phyloP scores from a whole-genome alignment of 768 basidiomycete species.

The Russula olivacea region DNA sequence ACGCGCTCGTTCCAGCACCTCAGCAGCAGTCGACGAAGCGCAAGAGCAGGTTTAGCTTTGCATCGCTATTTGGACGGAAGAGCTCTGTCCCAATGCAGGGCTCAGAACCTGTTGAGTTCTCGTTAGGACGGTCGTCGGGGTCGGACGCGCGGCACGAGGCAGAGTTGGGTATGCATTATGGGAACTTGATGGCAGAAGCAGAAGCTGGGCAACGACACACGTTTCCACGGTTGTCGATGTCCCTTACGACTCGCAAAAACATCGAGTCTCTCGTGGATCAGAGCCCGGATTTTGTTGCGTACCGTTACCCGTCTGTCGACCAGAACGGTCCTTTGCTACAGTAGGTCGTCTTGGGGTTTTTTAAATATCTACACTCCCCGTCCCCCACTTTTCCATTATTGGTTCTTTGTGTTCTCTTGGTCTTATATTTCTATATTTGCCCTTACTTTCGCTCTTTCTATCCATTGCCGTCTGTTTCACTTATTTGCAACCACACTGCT shows the following conservation, averaged over 20 bases:
- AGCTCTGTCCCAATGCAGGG: conserved; percentile 27
- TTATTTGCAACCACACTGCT: conserved; percentile 11
- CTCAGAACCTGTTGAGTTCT: conserved; percentile 23
- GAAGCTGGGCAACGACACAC: conserved; percentile 33
- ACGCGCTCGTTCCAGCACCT: conserved; percentile 41
- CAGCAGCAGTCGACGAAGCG: conserved; percentile 42
- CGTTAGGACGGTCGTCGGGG: conserved; percentile 30
- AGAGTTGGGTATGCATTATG: conserved; percentile 43
- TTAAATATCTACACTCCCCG: background rate
- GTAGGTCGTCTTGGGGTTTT: conserved; percentile 26
- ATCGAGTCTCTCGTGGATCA: conserved; percentile 80
- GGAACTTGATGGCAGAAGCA: conserved; percentile 47
- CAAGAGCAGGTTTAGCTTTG: conserved; percentile 67
- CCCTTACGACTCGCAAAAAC: conserved; percentile 55
- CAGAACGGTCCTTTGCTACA: conserved; percentile 60
- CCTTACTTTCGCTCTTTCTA: background rate
- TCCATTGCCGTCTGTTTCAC: background rate
- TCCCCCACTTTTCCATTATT: conserved; percentile 12
- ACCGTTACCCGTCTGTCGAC: conserved; percentile 78
- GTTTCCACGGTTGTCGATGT: conserved; percentile 48
- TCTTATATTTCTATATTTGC: background rate
- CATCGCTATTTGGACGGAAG: conserved; percentile 60
- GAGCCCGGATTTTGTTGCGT: conserved; percentile 78
- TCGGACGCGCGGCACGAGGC: conserved; percentile 40
- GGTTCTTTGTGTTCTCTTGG: conserved; percentile 6